Conservation (phyloP, 306 rosid genomes). For the Macrotyloma uniflorum region DNA sequence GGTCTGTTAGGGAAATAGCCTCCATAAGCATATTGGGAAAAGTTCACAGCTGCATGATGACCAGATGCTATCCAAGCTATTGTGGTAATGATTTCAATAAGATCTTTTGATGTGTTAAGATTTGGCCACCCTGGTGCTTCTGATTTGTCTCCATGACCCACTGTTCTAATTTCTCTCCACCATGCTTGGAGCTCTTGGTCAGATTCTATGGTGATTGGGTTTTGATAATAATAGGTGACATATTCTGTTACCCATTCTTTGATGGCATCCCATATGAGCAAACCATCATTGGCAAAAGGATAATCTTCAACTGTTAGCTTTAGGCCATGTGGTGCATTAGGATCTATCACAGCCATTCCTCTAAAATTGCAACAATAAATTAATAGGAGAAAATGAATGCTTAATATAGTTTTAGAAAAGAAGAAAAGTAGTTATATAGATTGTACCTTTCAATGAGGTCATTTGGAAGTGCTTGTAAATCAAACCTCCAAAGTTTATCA, state of each 20-base stretch:
- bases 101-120: conserved; percentile 33
- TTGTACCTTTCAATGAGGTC: conserved; percentile 41
- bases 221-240: conserved; percentile 43
- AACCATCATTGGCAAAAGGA: conserved; percentile 49
- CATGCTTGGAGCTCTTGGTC: conserved; percentile 48
- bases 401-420: not conserved
- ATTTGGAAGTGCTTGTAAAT: conserved; percentile 43
- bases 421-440: not conserved
- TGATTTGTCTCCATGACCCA: conserved; percentile 51
- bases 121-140: conserved; percentile 45
- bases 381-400: no score
- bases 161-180: conserved; percentile 44
- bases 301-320: conserved; percentile 44
- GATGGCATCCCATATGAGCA: conserved; percentile 46
- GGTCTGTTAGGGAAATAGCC: conserved; percentile 48
- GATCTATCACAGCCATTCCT: conserved; percentile 44
- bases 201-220: conserved; percentile 11
- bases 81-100: conserved; percentile 35
- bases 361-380: not conserved
- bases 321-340: conserved; percentile 38
- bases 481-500: conserved; percentile 40
- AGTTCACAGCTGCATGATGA: conserved; percentile 45
- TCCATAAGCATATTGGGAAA: conserved; percentile 37
- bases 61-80: conserved; percentile 43
- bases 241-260: conserved; percentile 44